Conservation (phyloP, 495 filamentous ascomycete species). For the Antarctomyces pellizariae region DNA sequence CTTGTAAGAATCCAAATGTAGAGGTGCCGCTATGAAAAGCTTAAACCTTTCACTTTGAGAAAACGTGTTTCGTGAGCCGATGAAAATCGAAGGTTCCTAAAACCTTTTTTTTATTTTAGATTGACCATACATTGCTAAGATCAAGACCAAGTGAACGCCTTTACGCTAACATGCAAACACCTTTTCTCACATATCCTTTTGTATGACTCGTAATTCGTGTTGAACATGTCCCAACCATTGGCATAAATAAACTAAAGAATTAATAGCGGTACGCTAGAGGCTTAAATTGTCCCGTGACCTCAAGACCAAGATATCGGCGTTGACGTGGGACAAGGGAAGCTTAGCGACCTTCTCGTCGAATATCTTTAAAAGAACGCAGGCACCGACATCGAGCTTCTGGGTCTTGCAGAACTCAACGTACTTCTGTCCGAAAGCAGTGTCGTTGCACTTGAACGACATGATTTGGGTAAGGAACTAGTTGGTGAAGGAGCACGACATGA, state of each 20-base stretch:
- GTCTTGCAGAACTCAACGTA: conserved; percentile 89
- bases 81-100: too few relatives aligned
- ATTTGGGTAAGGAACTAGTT: conserved; percentile 99
- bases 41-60: too few relatives aligned
- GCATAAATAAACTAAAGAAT: conserved; percentile 4
- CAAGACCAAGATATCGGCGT: conserved; percentile 86
- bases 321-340: conserved; percentile 84
- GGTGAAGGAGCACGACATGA: conserved; percentile 99
- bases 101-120: too few relatives aligned
- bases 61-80: too few relatives aligned
- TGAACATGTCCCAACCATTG: background rate
- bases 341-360: conserved; percentile 93
- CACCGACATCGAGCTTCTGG: conserved; percentile 66
- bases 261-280: conserved; percentile 47
- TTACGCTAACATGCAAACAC: too few relatives aligned
- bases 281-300: conserved; percentile 81
- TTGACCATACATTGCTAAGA: too few relatives aligned
- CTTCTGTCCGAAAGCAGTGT: conserved; percentile 69
- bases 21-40: too few relatives aligned
- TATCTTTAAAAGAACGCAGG: conserved; percentile 96
- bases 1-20: too few relatives aligned
- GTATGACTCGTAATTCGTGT: too few relatives aligned
- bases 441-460: conserved; percentile 84
- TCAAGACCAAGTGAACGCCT: too few relatives aligned
- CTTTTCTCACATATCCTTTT: too few relatives aligned